Evolutionary conservation across 371 early-diverging fungal genomes (phyloP).

Genomic region (Circinella minor): DNA sequence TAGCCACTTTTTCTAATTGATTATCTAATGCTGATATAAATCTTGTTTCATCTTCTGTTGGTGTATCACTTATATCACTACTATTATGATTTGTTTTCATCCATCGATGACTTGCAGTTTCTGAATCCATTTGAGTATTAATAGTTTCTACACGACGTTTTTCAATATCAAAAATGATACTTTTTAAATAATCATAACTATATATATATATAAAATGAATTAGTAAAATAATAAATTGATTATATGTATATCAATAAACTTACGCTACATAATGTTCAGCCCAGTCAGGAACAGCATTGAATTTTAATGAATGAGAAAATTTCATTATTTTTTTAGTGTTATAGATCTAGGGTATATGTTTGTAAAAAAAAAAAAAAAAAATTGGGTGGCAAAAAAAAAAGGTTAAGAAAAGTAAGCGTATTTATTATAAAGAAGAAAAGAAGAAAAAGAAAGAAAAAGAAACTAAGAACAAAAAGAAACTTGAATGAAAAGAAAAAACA

Average conservation of each 20-base stretch:
- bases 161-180: conserved; percentile 10
- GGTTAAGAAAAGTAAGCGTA: not conserved
- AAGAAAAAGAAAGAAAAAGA: conserved; percentile 11
- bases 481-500: not conserved
- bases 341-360: conserved; percentile 7
- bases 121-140: not conserved
- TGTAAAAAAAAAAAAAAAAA: conserved; percentile 10
- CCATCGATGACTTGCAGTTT: not conserved
- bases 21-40: conserved; percentile 16
- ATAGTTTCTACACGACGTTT: conserved; percentile 8
- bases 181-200: conserved; percentile 13
- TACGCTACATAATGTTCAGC: conserved; percentile 21
- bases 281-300: conserved; percentile 26
- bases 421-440: conserved; percentile 5
- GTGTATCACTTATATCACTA: not conserved
- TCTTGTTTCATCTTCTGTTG: conserved; percentile 7
- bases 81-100: not conserved
- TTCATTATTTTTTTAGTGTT: conserved; percentile 13
- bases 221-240: no score
- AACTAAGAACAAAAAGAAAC: no score
- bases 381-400: not conserved
- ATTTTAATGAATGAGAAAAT: conserved; percentile 15
- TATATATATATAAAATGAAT: no score
- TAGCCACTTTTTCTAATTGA: conserved; percentile 27
- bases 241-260: not conserved